These are phyloP conservation scores for Boletus reticuloceps DNA, from an alignment of 768 basidiomycete species.

Conservation along the genomic window DNA sequence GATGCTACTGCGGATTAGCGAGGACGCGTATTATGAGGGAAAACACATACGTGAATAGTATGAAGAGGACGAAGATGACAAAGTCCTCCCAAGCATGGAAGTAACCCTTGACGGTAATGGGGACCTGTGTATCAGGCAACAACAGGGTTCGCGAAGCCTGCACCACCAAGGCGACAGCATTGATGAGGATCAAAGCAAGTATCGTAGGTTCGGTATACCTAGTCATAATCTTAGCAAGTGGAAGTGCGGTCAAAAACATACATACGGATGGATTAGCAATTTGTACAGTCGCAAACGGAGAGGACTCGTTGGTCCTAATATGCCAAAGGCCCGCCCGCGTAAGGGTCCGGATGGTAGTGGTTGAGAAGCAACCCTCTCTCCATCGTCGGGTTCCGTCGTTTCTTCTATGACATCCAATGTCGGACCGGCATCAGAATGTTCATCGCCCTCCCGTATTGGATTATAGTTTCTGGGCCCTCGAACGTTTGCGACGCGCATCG, in stretches of 20 bases:
- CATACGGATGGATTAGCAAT: constrained; percentile 73
- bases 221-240: background rate
- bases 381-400: constrained; percentile 30
- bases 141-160: constrained; percentile 69
- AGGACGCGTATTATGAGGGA: constrained; percentile 23
- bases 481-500: constrained; percentile 80
- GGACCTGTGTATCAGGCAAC: constrained; percentile 42
- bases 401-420: constrained; percentile 38
- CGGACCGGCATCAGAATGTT: constrained; percentile 27
- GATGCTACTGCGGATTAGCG: constrained; percentile 42
- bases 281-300: constrained; percentile 63
- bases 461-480: constrained; percentile 60
- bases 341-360: constrained; percentile 48
- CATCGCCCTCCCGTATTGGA: constrained; percentile 49
- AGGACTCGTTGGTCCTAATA: constrained; percentile 66
- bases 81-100: constrained; percentile 91
- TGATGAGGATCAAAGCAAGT: constrained; percentile 77
- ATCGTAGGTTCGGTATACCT: constrained; percentile 89
- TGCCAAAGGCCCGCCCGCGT: constrained; percentile 75
- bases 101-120: constrained; percentile 61
- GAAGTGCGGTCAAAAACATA: constrained; percentile 14
- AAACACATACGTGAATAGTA: constrained; percentile 69
- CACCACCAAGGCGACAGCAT: constrained; percentile 77
- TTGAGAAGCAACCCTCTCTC: constrained; percentile 36
- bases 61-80: constrained; percentile 78